Base-by-base conservation (phyloP, 2,329 filamentous ascomycete genomes). In the Aspergillus ibericus region DNA sequence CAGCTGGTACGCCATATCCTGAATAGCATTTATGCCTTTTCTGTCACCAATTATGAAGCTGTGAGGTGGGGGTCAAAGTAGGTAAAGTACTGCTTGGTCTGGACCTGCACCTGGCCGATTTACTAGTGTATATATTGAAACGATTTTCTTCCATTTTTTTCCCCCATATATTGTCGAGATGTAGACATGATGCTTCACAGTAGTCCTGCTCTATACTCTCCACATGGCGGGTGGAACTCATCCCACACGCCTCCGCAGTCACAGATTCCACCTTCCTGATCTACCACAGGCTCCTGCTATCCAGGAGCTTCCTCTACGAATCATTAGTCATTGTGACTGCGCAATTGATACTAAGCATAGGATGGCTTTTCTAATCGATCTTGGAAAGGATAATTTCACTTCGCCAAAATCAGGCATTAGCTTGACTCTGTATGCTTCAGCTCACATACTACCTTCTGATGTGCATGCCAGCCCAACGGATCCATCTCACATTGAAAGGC, bases 301-400 rank as follows among this genome's bases (percentile, higher is more conserved):
- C 22, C 42, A 8, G 42, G 42, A 25, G 20, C 6, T 18, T 46
- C 1, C 20, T 27, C n/a, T 13, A 47, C 4, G 6, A 27, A 9
- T 5, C 1, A 18, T 12, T 29, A 16, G 25, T 16, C 4, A 35
- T 20, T 9, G 15, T 18, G 18, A 27, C 12, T 20, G 2, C 38
- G 8, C n/a, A 2, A 27, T 25, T 8, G 12, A 16, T 22, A 32
- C 8, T 8, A 12, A 32, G n/a, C 35, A 22, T 61, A 22, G 32
- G 35, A 72, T 72, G 71, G 48, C 55, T n/a, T 59, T 53, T 20
- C 46, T 22, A 20, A 47, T 71, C 50, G 60, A 71, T 47, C 53
- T 72, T 47, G 70, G 68, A 38, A 52, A 55, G 38, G 60, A 47
- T 20, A 25, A 40, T 42, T 58, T 67, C 22, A 51, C 53, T 40